phyloP scores from a whole-genome alignment of 352 stramenopile species.

The Aphanomyces euteiches region DNA sequence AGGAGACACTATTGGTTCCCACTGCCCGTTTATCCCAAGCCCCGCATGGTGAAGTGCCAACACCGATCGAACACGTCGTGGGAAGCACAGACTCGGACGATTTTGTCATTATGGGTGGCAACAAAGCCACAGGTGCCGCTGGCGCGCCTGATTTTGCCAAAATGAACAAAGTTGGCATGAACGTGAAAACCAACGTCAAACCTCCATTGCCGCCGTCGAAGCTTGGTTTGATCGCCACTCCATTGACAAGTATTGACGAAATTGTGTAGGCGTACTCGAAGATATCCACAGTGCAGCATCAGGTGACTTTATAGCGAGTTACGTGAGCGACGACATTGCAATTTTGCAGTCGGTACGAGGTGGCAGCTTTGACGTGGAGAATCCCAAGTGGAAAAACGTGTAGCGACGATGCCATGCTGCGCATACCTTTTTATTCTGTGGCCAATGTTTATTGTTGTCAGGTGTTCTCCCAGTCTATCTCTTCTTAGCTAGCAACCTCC shows the following conservation, averaged over 20 bases:
- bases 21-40: no score
- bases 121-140: constrained; percentile 16
- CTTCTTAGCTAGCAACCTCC: no score
- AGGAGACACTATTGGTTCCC: not conserved
- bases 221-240: not conserved
- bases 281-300: no score
- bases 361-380: constrained; percentile 23
- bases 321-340: constrained; percentile 25
- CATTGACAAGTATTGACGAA: not conserved
- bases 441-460: no score
- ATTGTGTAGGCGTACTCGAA: not conserved
- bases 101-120: constrained; percentile 36
- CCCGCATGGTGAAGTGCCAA: constrained; percentile 30
- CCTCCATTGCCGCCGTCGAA: constrained; percentile 32
- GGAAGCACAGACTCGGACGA: constrained; percentile 32
- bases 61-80: constrained; percentile 34
- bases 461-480: no score
- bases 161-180: constrained; percentile 33
- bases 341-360: constrained; percentile 26
- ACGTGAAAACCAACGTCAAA: constrained; percentile 7
- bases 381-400: no score
- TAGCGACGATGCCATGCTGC: no score
- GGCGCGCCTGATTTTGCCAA: constrained; percentile 13
- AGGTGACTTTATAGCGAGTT: not conserved
- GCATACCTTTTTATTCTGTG: no score